Percentiles rank a stretch among this genome's conserved stretches.
Evolutionary conservation across 352 stramenopile genomes (phyloP).

Genomic region (Globisporangium emineosum): DNA sequence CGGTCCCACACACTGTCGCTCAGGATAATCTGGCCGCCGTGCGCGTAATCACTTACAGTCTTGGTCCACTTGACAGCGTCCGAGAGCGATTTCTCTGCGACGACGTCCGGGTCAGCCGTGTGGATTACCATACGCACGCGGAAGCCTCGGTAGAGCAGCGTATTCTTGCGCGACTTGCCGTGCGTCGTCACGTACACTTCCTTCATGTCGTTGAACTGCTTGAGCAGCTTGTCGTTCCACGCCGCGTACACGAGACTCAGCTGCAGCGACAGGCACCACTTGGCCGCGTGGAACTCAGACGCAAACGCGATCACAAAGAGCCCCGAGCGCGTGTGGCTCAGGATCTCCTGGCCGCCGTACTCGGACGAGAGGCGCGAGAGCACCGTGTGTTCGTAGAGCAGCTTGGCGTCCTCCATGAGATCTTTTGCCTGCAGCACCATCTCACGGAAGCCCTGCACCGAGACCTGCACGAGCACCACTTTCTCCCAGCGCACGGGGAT

Average conservation of each 20-base stretch:
- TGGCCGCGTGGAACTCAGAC: constrained; percentile 84
- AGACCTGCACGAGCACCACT: constrained; percentile 83
- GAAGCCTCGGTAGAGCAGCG: constrained; percentile 80
- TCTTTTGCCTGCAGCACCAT: constrained; percentile 76
- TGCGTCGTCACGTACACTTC: constrained; percentile 57
- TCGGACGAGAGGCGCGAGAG: constrained; percentile 78
- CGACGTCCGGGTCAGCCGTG: constrained; percentile 50
- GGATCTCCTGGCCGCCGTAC: constrained; percentile 78
- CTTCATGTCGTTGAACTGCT: constrained; percentile 79
- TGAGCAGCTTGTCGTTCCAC: constrained; percentile 87
- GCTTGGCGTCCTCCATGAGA: constrained; percentile 83
- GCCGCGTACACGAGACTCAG: constrained; percentile 82
- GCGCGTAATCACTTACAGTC: constrained; percentile 76
- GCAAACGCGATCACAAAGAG: constrained; percentile 84
- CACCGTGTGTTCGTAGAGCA: constrained; percentile 86
- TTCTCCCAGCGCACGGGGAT: constrained; percentile 77
- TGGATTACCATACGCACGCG: constrained; percentile 87
- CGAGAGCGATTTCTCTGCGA: constrained; percentile 55
- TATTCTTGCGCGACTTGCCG: constrained; percentile 70
- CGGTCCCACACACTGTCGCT: constrained; percentile 85
- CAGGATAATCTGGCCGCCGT: constrained; percentile 83
- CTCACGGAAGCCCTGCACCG: constrained; percentile 77
- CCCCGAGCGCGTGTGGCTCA: constrained; percentile 69
- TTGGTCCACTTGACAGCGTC: constrained; percentile 85
- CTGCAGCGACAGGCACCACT: constrained; percentile 85